Evolutionary conservation across 2,329 filamentous ascomycete species (phyloP), one percentile per base, ranked within the genome.

Genomic region (Cercospora sesami): DNA sequence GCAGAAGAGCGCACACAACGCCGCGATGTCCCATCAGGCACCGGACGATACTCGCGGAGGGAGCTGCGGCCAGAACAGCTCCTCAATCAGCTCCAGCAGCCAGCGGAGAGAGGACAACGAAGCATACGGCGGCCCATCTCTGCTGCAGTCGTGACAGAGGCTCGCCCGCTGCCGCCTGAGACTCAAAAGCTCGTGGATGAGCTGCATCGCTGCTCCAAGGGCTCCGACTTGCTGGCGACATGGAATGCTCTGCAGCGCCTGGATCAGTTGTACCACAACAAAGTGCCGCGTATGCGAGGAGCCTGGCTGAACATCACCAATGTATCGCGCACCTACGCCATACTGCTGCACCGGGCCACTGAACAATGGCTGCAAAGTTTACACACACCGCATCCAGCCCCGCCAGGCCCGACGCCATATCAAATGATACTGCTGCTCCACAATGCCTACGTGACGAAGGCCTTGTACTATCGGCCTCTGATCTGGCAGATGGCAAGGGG

Each of bases 61-160:
- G 60, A 69, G 58, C 63, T 75, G 62, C 61, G 58, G 39, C 73
- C 73, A 7, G 67, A 73, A 60, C 63, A 73, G 55, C 63, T 73
- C 21, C 62, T 74, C 60, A 45, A 65, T 39, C 64, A 72, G 64
- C 61, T 74, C 21, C 59, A 67, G 26, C 48, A 30, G 28, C 21
- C 48, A 16, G 23, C 16, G 26, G 39, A 23, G 31, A 48, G 33
- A 39, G 16, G 21, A 28, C 60, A 62, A 28, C 18, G 31, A 23
- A 45, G n/a, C 16, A 39, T 26, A 39, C 59, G 42, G 3, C 60
- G 36, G n/a, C 36, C 36, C 16, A 16, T 42, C 36, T 42, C 36
- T 42, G 2, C 36, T n/a, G 36, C 36, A 42, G 36, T 42, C 36
- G 36, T 42, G n/a, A 42, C 36, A 42, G 36, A 42, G 45, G 45